These are phyloP conservation scores for Chlorella sp. DNA, from an alignment of 139 green algal genomes.

Conservation along the genomic window DNA sequence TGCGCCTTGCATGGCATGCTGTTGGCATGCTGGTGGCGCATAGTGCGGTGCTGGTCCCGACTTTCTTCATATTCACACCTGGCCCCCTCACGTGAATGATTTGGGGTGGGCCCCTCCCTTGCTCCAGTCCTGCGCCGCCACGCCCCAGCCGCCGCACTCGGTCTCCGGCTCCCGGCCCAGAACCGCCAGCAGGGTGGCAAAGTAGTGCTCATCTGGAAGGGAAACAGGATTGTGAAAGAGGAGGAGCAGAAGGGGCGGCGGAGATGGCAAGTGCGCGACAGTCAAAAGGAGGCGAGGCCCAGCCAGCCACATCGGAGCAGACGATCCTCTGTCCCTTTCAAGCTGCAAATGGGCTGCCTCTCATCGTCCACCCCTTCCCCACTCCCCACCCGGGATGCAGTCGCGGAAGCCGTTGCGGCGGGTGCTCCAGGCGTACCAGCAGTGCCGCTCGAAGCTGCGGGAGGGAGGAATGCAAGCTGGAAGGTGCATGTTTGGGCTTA, in stretches of 20 bases:
- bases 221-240: no score
- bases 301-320: no score
- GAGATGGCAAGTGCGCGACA: background rate
- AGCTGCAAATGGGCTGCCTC: no score
- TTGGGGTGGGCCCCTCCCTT: background rate
- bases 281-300: no score
- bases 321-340: background rate
- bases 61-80: no score
- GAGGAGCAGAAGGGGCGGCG: background rate
- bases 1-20: no score
- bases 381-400: constrained; percentile 28
- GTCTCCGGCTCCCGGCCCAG: background rate
- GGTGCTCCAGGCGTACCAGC: constrained; percentile 10
- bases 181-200: constrained; percentile 43
- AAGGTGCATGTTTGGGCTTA: background rate
- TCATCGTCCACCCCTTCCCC: no score
- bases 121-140: constrained; percentile 18
- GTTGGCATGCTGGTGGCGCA: no score
- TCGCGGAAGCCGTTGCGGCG: constrained; percentile 19
- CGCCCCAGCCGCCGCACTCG: constrained; percentile 18
- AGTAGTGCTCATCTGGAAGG: constrained; percentile 41
- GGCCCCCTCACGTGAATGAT: background rate
- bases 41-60: no score
- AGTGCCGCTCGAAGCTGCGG: constrained; percentile 38
- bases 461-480: background rate